phyloP scores from a whole-genome alignment of 352 stramenopile genomes.

The Phytophthora brassicae region DNA sequence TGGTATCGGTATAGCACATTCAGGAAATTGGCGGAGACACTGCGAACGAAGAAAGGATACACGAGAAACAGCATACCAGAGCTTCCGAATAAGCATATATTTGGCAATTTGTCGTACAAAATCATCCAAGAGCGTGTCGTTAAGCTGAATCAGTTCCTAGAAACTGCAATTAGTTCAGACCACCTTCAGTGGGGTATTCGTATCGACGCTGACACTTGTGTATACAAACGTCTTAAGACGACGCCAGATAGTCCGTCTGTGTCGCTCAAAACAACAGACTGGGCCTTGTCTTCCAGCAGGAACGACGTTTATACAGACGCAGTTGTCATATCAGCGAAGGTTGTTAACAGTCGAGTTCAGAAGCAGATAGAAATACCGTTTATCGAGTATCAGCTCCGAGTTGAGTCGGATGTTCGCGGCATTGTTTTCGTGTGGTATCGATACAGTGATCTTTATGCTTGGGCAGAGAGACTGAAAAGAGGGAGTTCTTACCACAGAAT shows the following conservation, averaged over 20 bases:
- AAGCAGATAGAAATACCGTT: slow-evolving; percentile 3
- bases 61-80: slow-evolving; percentile 55
- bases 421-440: slow-evolving; percentile 15
- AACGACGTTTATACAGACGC: slow-evolving; percentile 5
- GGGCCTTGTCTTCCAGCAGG: slow-evolving; percentile 4
- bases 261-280: slow-evolving; percentile 12
- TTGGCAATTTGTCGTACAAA: slow-evolving; percentile 56
- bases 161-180: too few species aligned
- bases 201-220: slow-evolving; percentile 30
- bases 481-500: slow-evolving; percentile 28
- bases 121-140: slow-evolving; percentile 57
- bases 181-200: slow-evolving; percentile 59
- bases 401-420: slow-evolving; percentile 15
- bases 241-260: background rate
- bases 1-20: slow-evolving; percentile 67
- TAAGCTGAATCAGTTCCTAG: slow-evolving; percentile 62
- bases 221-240: slow-evolving; percentile 56
- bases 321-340: slow-evolving; percentile 8
- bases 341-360: slow-evolving; percentile 15
- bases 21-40: slow-evolving; percentile 50
- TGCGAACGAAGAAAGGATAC: slow-evolving; percentile 53
- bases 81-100: slow-evolving; percentile 59
- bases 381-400: slow-evolving; percentile 16
- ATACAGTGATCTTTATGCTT: slow-evolving; percentile 13
- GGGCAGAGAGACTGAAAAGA: slow-evolving; percentile 6